Conservation (phyloP, 495 filamentous ascomycete species). For the Peziza echinospora region DNA sequence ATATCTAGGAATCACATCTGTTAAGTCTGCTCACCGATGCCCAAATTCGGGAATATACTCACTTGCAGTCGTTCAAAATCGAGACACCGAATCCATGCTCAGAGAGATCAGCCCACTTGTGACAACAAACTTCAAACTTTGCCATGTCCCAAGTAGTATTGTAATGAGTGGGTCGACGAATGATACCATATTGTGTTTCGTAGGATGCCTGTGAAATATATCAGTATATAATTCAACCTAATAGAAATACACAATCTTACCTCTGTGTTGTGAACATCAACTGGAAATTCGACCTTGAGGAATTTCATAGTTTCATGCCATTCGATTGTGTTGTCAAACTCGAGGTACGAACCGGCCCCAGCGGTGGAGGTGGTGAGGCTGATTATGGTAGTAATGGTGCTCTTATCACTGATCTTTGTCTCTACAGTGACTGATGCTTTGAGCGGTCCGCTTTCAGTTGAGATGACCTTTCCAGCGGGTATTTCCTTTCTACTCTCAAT, state of each 20-base stretch:
- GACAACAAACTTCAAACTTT: slow-evolving; percentile 95
- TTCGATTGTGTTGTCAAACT: slow-evolving; percentile 62
- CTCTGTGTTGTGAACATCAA: slow-evolving; percentile 75
- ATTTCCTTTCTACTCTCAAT: slow-evolving; percentile 68
- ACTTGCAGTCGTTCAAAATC: slow-evolving; percentile 82
- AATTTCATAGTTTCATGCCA: slow-evolving; percentile 95
- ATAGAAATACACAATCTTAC: no score
- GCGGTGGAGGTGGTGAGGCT: slow-evolving; percentile 43
- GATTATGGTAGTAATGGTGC: slow-evolving; percentile 71
- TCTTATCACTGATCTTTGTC: slow-evolving; percentile 68
- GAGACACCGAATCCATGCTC: slow-evolving; percentile 82
- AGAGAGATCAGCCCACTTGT: slow-evolving; percentile 92
- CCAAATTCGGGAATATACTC: slow-evolving; percentile 1
- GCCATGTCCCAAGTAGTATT: slow-evolving; percentile 75
- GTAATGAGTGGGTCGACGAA: slow-evolving; percentile 56
- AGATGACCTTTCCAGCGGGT: slow-evolving; percentile 36
- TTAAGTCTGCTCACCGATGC: background rate
- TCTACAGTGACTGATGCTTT: slow-evolving; percentile 57
- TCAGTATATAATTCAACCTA: no score
- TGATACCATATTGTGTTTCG: slow-evolving; percentile 45
- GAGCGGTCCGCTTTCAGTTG: slow-evolving; percentile 51
- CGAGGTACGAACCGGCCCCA: slow-evolving; percentile 46
- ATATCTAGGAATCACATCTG: slow-evolving; percentile 27
- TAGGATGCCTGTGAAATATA: no score
- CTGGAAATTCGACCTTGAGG: slow-evolving; percentile 96